phyloP scores from a whole-genome alignment of 1,139 yeast species.

The Debaryomyces robertsiae region DNA sequence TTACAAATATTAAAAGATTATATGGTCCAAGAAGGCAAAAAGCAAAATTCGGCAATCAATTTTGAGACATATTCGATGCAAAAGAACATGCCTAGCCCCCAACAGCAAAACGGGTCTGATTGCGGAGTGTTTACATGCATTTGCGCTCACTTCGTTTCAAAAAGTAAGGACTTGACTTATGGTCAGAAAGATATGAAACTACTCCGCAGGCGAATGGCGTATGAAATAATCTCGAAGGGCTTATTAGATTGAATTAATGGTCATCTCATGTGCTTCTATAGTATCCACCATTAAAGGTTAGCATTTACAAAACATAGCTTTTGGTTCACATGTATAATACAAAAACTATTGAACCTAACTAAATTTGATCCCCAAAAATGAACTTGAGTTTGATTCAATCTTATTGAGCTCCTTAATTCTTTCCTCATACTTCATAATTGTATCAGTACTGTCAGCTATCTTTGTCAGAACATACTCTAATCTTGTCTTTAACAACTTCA shows the following conservation, averaged over 20 bases:
- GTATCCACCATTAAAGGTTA: not conserved
- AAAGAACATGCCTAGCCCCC: constrained; percentile 62
- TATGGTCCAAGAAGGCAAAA: constrained; percentile 57
- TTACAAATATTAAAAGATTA: constrained; percentile 59
- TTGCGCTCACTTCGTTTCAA: constrained; percentile 64
- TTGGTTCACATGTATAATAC: not conserved
- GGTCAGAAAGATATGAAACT: constrained; percentile 69
- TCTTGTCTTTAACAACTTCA: constrained; percentile 59
- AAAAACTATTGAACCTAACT: no score
- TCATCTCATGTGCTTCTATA: not conserved
- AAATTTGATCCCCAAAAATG: constrained; percentile 16
- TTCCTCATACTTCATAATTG: constrained; percentile 46
- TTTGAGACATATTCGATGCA: constrained; percentile 33
- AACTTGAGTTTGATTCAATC: constrained; percentile 10
- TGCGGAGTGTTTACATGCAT: constrained; percentile 95
- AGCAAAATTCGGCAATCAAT: constrained; percentile 40
- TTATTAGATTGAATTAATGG: constrained; percentile 18
- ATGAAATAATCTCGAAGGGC: constrained; percentile 34
- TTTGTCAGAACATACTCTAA: constrained; percentile 66
- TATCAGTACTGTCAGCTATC: constrained; percentile 57
- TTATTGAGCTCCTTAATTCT: constrained; percentile 24
- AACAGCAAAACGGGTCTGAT: constrained; percentile 87
- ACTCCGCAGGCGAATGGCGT: constrained; percentile 74
- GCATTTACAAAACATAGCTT: not conserved
- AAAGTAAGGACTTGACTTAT: constrained; percentile 51